Evolutionary conservation across 2,329 filamentous ascomycete species (phyloP), one percentile per base, ranked within the genome.

Genomic region (Alternaria longipes): DNA sequence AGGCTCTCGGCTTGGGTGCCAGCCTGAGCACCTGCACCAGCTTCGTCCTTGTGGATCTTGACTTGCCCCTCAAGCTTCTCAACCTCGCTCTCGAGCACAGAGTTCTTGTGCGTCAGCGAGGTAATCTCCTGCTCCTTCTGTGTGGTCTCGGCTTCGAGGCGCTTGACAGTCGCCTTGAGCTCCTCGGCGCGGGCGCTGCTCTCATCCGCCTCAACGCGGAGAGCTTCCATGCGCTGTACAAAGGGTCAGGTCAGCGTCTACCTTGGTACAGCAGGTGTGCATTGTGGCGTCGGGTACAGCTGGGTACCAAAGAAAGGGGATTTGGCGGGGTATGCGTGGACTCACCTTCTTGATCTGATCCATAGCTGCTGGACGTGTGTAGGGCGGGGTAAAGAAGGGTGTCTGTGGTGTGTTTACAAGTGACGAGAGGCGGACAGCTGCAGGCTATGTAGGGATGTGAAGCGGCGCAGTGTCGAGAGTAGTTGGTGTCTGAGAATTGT

Each of bases 41-140:
- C 92, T 68, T 90, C 85, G 78, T 90, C 90, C 88, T 99, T 99
- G 81, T 90, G 87, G 72, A 96, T 92, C 84, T 93, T 92, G 81
- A 97, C 87, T 74, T 85, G 84, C 67, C 83, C 82, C 85, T 98
- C 95, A 69, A 97, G 86, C 86, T 97, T 97, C 85, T 97, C 94
- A 71, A 97, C 90, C 80, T 98, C 93, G 66, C 81, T 74, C 84
- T 98, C 95, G 63, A 98, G 90, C 64, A 97, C 86, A 76, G 89
- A 89, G 84, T 97, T 97, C 86, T 94, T 96, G 90, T 98, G 94
- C 79, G 91, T 89, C 76, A 98, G 89, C 55, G 95, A 98, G 70
- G 92, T 96, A 82, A 98, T 97, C 81, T 98, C 94, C 83, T 98
- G 94, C 85, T 98, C 95, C 86, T 98, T 98, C 79, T 91, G 86